Evolutionary conservation across 345 rosid species (phyloP).

Genomic region (Turnera subulata): DNA sequence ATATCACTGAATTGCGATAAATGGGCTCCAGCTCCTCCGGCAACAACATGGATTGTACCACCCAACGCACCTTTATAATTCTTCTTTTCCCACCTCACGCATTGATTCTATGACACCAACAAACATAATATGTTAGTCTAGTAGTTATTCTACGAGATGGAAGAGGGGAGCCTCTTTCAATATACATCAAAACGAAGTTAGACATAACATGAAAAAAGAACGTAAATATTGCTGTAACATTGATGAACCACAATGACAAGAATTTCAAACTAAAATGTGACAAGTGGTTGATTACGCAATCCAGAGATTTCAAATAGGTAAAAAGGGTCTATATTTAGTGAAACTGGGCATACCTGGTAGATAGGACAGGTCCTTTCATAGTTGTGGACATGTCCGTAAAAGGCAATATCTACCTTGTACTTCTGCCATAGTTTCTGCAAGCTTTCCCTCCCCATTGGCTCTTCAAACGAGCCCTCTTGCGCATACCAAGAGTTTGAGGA

Average conservation of each 20-base stretch:
- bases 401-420: slow-evolving; percentile 68
- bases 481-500: slow-evolving; percentile 50
- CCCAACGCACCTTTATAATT: slow-evolving; percentile 44
- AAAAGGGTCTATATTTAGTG: too few species aligned
- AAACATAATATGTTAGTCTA: neutral
- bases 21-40: slow-evolving; percentile 72
- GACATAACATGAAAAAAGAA: too few species aligned
- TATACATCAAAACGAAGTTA: too few species aligned
- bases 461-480: slow-evolving; percentile 49
- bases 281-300: too few species aligned
- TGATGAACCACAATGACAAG: too few species aligned
- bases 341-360: slow-evolving; percentile 45
- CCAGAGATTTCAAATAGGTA: too few species aligned
- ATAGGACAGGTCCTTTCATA: slow-evolving; percentile 77
- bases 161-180: too few species aligned
- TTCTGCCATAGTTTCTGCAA: slow-evolving; percentile 78
- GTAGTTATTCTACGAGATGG: too few species aligned
- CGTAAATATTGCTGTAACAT: too few species aligned
- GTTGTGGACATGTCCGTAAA: slow-evolving; percentile 69
- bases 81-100: slow-evolving; percentile 45
- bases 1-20: slow-evolving; percentile 42
- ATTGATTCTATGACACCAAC: slow-evolving; percentile 39
- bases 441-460: slow-evolving; percentile 64
- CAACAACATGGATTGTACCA: slow-evolving; percentile 71
- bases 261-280: too few species aligned